Conservation (phyloP, 2,329 filamentous ascomycete genomes). For the Boeremia lycopersici region DNA sequence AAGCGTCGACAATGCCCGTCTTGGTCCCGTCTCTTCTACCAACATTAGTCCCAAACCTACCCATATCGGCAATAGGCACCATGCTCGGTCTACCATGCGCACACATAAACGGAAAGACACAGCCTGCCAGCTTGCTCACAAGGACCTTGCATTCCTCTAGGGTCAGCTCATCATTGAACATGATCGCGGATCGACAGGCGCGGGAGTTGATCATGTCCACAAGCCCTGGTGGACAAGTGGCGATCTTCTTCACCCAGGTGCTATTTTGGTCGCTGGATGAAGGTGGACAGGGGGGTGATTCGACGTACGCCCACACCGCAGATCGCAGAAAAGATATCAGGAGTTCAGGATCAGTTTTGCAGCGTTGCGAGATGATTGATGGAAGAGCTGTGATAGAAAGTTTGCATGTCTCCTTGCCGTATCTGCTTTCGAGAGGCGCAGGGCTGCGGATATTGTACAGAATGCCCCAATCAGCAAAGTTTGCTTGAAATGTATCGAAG, state of each 20-base stretch:
- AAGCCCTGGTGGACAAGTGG: conserved; percentile 74
- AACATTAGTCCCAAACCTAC: background rate
- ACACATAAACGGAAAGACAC: conserved; percentile 80
- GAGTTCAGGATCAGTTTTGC: conserved; percentile 71
- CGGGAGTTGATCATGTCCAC: conserved; percentile 77
- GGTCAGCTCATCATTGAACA: conserved; percentile 78
- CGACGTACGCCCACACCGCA: conserved; percentile 69
- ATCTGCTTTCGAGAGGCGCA: background rate
- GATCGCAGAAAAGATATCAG: conserved; percentile 75
- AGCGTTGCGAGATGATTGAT: conserved; percentile 75
- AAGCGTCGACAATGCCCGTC: conserved; percentile 5
- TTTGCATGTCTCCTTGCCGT: conserved; percentile 15
- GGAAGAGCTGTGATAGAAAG: conserved; percentile 68
- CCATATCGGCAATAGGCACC: conserved; percentile 52
- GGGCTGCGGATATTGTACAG: conserved; percentile 59
- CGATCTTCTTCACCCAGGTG: conserved; percentile 67
- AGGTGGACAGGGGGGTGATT: conserved; percentile 15
- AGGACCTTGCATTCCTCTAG: conserved; percentile 64
- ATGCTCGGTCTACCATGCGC: conserved; percentile 71
- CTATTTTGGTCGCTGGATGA: conserved; percentile 9
- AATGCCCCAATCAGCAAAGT: conserved; percentile 79
- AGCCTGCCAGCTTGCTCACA: conserved; percentile 63
- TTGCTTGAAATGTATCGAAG: conserved; percentile 58
- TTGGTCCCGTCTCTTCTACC: background rate
- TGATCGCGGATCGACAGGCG: conserved; percentile 79